Percentiles rank a stretch among this genome's conserved stretches.
These are phyloP conservation scores for Hypoxylon perforatum DNA, from an alignment of 495 filamentous ascomycete genomes.

Conservation along the genomic window DNA sequence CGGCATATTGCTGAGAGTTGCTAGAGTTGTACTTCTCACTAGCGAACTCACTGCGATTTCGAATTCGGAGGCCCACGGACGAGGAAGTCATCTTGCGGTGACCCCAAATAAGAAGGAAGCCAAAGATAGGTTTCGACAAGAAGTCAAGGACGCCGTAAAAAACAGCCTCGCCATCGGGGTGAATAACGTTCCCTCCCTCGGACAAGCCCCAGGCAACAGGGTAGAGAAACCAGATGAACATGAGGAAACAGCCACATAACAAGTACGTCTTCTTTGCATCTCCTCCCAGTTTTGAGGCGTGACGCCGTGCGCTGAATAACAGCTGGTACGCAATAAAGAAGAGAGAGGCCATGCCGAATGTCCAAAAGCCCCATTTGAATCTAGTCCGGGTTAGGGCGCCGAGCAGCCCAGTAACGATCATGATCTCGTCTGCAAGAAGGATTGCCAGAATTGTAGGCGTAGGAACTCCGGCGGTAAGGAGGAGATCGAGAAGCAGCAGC, in stretches of 20 bases:
- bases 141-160: conserved; percentile 78
- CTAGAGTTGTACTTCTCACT: conserved; percentile 36
- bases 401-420: conserved; percentile 71
- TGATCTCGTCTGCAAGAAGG: conserved; percentile 69
- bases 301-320: conserved; percentile 61
- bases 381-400: conserved; percentile 66
- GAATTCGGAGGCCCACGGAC: conserved; percentile 56
- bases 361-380: conserved; percentile 78
- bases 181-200: conserved; percentile 75
- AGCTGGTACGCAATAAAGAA: conserved; percentile 68
- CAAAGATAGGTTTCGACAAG: conserved; percentile 67
- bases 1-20: neutral
- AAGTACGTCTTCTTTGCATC: conserved; percentile 63
- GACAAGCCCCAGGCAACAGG: conserved; percentile 74
- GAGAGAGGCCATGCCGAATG: conserved; percentile 69
- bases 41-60: conserved; percentile 29
- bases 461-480: conserved; percentile 72
- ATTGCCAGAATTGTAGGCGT: conserved; percentile 73
- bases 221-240: conserved; percentile 73
- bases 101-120: conserved; percentile 60
- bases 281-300: conserved; percentile 63
- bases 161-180: conserved; percentile 70
- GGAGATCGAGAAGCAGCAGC: conserved; percentile 67
- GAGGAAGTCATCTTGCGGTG: conserved; percentile 65
- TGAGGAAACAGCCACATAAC: conserved; percentile 60